phyloP scores from a whole-genome alignment of 768 basidiomycete species.

The Trametes cubensis region DNA sequence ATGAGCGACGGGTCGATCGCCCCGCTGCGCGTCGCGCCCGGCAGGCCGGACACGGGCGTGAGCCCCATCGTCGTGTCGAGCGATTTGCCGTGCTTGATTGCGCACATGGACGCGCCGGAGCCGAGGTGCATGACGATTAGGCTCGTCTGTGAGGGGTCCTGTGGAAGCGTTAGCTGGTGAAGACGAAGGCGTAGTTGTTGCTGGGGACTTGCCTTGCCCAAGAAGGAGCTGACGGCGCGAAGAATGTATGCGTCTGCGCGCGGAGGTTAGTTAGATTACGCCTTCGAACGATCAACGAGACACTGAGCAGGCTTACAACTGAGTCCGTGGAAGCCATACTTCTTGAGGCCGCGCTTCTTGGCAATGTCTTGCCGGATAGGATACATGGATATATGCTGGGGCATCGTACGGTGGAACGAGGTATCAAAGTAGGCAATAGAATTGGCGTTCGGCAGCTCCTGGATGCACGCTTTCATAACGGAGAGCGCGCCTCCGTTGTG shows the following conservation, averaged over 20 bases:
- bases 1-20: conserved; percentile 83
- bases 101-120: conserved; percentile 86
- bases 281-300: too few relatives aligned
- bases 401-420: conserved; percentile 79
- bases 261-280: neutral
- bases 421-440: conserved; percentile 91
- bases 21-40: conserved; percentile 87
- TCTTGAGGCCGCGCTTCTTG: conserved; percentile 67
- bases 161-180: neutral
- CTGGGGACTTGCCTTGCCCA: conserved; percentile 49
- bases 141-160: conserved; percentile 56
- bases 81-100: conserved; percentile 70
- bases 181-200: neutral
- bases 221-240: conserved; percentile 56
- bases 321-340: conserved; percentile 92
- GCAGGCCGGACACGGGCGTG: conserved; percentile 85
- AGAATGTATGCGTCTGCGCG: conserved; percentile 67
- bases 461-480: conserved; percentile 64
- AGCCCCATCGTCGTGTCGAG: conserved; percentile 92
- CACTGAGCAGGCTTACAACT: conserved; percentile 50
- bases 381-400: conserved; percentile 75
- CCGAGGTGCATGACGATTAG: conserved; percentile 87
- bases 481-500: conserved; percentile 66
- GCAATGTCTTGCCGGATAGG: conserved; percentile 70
- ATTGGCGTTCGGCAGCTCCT: conserved; percentile 62